Evolutionary conservation across 1,284 basidiomycete genomes (phyloP), one percentile per base, ranked within the genome.

Genomic region (Cystobasidiaceae sp.): DNA sequence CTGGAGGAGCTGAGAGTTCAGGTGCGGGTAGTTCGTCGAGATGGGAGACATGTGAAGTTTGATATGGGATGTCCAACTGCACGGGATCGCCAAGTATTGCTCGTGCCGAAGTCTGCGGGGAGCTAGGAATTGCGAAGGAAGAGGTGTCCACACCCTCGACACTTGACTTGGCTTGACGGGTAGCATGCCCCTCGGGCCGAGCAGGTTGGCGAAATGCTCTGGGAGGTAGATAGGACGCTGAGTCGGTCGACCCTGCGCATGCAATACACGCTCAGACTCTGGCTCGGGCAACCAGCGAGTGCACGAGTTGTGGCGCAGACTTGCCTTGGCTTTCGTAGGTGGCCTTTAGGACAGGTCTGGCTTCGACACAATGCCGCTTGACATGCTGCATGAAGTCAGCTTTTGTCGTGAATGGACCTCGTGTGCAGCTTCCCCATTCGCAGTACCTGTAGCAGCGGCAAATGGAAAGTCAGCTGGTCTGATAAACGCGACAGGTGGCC

Each of bases 1-100:
- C 61, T 34, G 61, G 61, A 15, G 61, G 61, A 39, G 61, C 61
- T n/a, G 61, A 64, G 21, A 64, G 43, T 11, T 32, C 30, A 6
- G 61, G 61, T 27, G 61, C 50, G 3, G 61, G 52, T 2, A 64
- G 28, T 41, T 64, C 61, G 27, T 64, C 61, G 19, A 39, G 34
- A 39, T 54, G 34, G 11, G n/a, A n/a, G n/a, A n/a, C n/a, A n/a
- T n/a, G n/a, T n/a, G n/a, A n/a, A n/a, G n/a, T n/a, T n/a, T n/a
- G n/a, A n/a, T n/a, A n/a, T n/a, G n/a, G n/a, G n/a, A n/a, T n/a
- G n/a, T n/a, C n/a, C n/a, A n/a, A n/a, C n/a, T n/a, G n/a, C n/a
- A n/a, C n/a, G n/a, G n/a, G n/a, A n/a, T n/a, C n/a, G n/a, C n/a
- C n/a, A n/a, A n/a, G n/a, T n/a, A n/a, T n/a, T n/a, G n/a, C n/a